A percentile compares a stretch with the other conserved stretches of the same genome.
These are phyloP conservation scores for Hyaloperonospora brassicae DNA, from an alignment of 352 stramenopile species.

Conservation along the genomic window DNA sequence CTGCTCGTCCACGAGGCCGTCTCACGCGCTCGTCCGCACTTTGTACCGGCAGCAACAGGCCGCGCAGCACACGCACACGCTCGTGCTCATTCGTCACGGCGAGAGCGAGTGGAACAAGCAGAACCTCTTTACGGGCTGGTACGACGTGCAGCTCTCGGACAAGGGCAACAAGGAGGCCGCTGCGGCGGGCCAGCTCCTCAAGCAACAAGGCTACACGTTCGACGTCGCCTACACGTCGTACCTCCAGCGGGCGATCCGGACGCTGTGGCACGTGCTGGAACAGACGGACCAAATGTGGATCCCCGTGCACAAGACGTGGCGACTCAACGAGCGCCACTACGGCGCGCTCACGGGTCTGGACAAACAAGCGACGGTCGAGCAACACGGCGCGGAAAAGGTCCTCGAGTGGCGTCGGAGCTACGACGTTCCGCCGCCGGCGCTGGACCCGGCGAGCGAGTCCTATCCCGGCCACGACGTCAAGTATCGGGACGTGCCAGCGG, in stretches of 20 bases:
- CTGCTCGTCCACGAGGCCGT: constrained; percentile 6
- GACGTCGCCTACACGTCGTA: constrained; percentile 94
- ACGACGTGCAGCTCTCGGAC: constrained; percentile 87
- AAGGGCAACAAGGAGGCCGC: constrained; percentile 88
- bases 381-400: constrained; percentile 89
- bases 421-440: constrained; percentile 93
- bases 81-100: constrained; percentile 90
- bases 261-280: constrained; percentile 90
- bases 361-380: constrained; percentile 87
- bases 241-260: constrained; percentile 92
- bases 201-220: constrained; percentile 90
- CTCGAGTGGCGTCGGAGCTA: constrained; percentile 96
- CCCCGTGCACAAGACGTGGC: constrained; percentile 90
- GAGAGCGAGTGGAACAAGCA: constrained; percentile 93
- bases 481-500: constrained; percentile 81
- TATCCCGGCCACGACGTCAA: constrained; percentile 89
- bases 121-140: constrained; percentile 93
- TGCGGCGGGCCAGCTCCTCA: constrained; percentile 84
- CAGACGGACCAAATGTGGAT: constrained; percentile 93
- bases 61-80: constrained; percentile 78
- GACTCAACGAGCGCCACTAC: constrained; percentile 88
- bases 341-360: constrained; percentile 87
- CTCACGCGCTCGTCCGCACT: constrained; percentile 23
- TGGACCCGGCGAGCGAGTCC: constrained; percentile 88
- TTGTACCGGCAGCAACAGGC: constrained; percentile 56